A percentile compares a stretch with the other conserved stretches of the same genome.
Conservation (phyloP, 139 green algal species). For the Chlorella sp. region DNA sequence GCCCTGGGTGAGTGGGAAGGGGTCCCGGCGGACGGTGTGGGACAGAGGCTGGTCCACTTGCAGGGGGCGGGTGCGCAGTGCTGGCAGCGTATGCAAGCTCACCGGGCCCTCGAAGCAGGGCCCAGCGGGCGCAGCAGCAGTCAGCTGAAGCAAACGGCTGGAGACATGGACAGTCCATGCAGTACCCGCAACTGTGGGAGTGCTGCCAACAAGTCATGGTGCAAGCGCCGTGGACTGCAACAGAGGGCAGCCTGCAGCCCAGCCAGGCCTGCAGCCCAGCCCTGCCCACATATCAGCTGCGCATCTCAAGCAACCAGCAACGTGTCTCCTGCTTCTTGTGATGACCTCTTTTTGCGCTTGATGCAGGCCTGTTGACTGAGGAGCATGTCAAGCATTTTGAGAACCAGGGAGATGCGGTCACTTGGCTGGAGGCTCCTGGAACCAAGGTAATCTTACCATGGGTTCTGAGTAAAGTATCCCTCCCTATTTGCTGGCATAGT, state of each 20-base stretch:
- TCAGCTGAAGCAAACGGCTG: too few species aligned
- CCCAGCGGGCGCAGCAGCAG: too few species aligned
- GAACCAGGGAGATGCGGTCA: neutral
- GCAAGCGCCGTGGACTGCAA: too few species aligned
- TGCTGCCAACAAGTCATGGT: neutral
- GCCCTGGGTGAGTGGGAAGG: neutral
- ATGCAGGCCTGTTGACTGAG: neutral
- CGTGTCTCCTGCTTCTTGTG: too few species aligned
- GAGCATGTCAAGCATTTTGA: constrained; percentile 1
- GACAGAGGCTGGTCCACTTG: neutral
- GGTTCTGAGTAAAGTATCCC: neutral
- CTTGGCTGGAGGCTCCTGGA: neutral
- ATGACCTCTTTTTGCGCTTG: neutral
- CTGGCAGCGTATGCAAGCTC: neutral
- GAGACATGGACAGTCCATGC: too few species aligned
- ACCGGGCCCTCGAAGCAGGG: too few species aligned
- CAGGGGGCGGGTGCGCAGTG: neutral
- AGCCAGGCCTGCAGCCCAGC: too few species aligned
- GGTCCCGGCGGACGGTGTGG: too few species aligned
- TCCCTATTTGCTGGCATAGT: neutral
- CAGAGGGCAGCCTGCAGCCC: neutral
- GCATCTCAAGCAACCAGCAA: neutral
- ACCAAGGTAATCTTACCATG: neutral
- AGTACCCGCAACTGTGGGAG: too few species aligned
- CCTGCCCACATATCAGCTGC: neutral